A percentile compares a stretch with the other conserved stretches of the same genome.
Conservation (phyloP, 176 grass and related monocot genomes). For the Hsuehochloa calcarea region DNA sequence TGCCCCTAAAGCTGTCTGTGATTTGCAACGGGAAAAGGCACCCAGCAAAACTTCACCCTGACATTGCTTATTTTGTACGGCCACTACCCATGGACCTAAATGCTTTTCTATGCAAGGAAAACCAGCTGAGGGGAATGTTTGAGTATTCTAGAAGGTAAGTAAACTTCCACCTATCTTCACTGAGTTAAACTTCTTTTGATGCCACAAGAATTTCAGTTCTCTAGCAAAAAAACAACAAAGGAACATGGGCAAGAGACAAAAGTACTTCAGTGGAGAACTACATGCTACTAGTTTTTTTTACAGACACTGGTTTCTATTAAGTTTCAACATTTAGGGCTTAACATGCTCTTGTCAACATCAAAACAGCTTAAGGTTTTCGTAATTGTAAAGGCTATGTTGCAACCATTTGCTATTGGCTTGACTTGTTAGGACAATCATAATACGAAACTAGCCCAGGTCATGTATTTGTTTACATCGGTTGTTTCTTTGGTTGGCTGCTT, state of each 20-base stretch:
- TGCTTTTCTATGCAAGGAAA: slow-evolving; percentile 68
- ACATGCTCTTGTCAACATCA: neutral
- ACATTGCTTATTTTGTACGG: slow-evolving; percentile 83
- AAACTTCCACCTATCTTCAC: neutral
- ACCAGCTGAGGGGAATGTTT: slow-evolving; percentile 75
- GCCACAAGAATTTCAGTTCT: neutral
- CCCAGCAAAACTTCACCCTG: slow-evolving; percentile 69
- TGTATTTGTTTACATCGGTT: neutral
- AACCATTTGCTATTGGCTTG: neutral
- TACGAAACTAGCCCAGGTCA: neutral
- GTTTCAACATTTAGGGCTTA: neutral
- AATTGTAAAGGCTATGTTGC: neutral
- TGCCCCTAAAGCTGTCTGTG: slow-evolving; percentile 77
- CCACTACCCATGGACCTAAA: slow-evolving; percentile 68
- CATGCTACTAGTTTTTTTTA: neutral
- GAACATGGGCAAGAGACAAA: neutral
- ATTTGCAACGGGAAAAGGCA: slow-evolving; percentile 78
- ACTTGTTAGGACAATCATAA: neutral
- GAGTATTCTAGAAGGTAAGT: slow-evolving; percentile 88
- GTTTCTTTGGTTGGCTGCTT: neutral
- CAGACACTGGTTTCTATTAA: neutral
- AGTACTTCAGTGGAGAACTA: neutral
- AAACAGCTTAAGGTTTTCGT: neutral
- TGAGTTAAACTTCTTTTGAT: neutral
- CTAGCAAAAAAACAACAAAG: neutral